phyloP scores from a whole-genome alignment of 1,284 basidiomycete species.

The Pyrrhoderma lamaoense region DNA sequence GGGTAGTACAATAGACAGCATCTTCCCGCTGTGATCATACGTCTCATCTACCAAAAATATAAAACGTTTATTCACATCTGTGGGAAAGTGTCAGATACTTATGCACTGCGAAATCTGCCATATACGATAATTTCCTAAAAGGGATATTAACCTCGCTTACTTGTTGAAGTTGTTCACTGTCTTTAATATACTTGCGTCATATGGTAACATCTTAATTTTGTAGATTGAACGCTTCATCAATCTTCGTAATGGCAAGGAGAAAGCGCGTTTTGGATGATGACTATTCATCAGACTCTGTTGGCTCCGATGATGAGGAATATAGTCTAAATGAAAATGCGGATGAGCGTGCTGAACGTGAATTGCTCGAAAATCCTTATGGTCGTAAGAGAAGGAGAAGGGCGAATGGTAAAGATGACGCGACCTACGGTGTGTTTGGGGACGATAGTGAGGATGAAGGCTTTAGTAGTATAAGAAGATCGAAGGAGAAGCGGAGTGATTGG shows the following conservation, averaged over 20 bases:
- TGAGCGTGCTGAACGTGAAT: conserved; percentile 64
- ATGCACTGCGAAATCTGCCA: no score
- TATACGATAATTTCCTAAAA: no score
- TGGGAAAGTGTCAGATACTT: no score
- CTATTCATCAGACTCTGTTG: conserved; percentile 53
- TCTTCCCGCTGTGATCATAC: no score
- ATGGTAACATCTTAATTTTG: no score
- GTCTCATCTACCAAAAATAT: no score
- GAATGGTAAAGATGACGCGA: conserved; percentile 65
- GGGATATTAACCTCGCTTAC: no score
- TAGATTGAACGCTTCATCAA: no score
- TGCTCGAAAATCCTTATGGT: conserved; percentile 77
- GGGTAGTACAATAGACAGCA: no score
- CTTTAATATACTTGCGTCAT: no score
- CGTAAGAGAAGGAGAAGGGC: conserved; percentile 53
- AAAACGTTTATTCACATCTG: no score
- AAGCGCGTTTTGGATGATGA: conserved; percentile 78
- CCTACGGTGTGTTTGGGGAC: conserved; percentile 80
- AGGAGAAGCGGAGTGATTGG: conserved; percentile 47
- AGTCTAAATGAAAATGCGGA: conserved; percentile 59
- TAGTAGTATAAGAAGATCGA: conserved; percentile 21
- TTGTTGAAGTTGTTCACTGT: no score
- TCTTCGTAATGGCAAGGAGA: conserved; percentile 62
- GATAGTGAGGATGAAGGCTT: conserved; percentile 57
- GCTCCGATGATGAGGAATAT: conserved; percentile 42